phyloP scores from a whole-genome alignment of 1,284 basidiomycete genomes.

The Rhizoctonia solani region DNA sequence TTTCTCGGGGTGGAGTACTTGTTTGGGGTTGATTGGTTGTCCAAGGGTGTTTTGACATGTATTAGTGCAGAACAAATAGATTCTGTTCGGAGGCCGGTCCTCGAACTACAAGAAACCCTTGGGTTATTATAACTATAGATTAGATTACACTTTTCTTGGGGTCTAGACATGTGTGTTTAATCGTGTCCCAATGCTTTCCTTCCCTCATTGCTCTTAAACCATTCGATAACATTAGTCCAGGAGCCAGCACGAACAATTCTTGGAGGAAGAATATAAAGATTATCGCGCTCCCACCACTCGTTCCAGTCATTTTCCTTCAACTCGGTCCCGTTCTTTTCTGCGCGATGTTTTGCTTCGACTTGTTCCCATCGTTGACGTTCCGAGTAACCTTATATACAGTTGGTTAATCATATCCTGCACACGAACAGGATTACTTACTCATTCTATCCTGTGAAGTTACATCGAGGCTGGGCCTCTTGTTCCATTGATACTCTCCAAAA shows the following conservation, averaged over 20 bases:
- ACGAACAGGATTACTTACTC: conserved; percentile 6
- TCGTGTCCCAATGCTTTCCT: not conserved
- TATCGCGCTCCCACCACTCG: conserved; percentile 27
- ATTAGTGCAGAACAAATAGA: too few relatives aligned
- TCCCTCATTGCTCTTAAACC: conserved; percentile 16
- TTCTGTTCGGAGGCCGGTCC: too few relatives aligned
- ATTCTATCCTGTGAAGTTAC: conserved; percentile 31
- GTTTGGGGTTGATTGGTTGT: too few relatives aligned
- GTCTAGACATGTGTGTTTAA: not conserved
- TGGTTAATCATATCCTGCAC: not conserved
- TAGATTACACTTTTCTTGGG: too few relatives aligned
- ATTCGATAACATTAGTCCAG: not conserved
- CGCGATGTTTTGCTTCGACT: conserved; percentile 15
- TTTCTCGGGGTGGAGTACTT: not conserved
- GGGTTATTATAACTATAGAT: too few relatives aligned
- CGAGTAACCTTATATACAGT: conserved; percentile 4
- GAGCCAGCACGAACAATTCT: conserved; percentile 1
- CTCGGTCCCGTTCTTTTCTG: not conserved
- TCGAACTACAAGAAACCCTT: too few relatives aligned
- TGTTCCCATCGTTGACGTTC: conserved; percentile 22
- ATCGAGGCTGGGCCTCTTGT: conserved; percentile 27
- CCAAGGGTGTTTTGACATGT: too few relatives aligned
- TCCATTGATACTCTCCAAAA: conserved; percentile 39
- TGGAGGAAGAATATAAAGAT: conserved; percentile 3
- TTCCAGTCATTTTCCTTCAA: conserved; percentile 16